Percentiles rank a stretch among this genome's conserved stretches.
Conservation (phyloP, 1,284 basidiomycete genomes). For the Naganishia sp. region DNA sequence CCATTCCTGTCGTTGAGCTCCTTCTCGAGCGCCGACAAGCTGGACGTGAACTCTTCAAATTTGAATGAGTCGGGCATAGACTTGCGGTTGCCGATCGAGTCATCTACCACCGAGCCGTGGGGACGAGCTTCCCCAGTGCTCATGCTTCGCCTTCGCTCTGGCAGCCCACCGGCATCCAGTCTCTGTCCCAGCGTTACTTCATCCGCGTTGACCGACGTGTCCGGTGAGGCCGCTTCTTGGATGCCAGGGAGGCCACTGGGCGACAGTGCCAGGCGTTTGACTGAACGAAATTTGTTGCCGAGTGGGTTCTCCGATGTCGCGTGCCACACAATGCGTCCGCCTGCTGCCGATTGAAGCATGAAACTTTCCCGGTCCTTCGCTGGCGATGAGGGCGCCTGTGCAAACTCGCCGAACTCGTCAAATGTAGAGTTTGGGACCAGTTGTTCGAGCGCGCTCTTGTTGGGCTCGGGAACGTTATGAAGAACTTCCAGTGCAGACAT, state of each 20-base stretch:
- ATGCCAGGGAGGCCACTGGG: conserved; percentile 18
- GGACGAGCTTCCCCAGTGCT: conserved; percentile 46
- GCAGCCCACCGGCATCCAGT: conserved; percentile 28
- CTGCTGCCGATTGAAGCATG: conserved; percentile 9
- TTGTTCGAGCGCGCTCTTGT: conserved; percentile 48
- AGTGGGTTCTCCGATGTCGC: conserved; percentile 27
- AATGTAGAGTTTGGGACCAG: conserved; percentile 39
- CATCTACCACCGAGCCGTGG: conserved; percentile 8
- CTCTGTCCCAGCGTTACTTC: conserved; percentile 1
- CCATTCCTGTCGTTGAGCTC: conserved; percentile 47
- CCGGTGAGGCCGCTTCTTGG: conserved; percentile 12
- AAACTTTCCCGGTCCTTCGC: conserved; percentile 11
- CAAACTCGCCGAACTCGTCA: conserved; percentile 18
- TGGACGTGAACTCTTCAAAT: conserved; percentile 43
- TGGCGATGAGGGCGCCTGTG: conserved; percentile 8
- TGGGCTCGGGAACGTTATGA: conserved; percentile 38
- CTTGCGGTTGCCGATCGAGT: conserved; percentile 32
- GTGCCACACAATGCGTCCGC: conserved; percentile 22
- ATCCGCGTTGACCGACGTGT: conserved; percentile 2
- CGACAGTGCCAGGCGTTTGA: conserved; percentile 15
- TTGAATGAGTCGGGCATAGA: conserved; percentile 45
- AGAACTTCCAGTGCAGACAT: conserved; percentile 44
- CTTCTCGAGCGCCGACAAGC: conserved; percentile 48
- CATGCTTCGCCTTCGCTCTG: conserved; percentile 45
- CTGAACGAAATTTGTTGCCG: conserved; percentile 26